phyloP scores from a whole-genome alignment of 2,329 filamentous ascomycete species.

The Chaetomium sp. region DNA sequence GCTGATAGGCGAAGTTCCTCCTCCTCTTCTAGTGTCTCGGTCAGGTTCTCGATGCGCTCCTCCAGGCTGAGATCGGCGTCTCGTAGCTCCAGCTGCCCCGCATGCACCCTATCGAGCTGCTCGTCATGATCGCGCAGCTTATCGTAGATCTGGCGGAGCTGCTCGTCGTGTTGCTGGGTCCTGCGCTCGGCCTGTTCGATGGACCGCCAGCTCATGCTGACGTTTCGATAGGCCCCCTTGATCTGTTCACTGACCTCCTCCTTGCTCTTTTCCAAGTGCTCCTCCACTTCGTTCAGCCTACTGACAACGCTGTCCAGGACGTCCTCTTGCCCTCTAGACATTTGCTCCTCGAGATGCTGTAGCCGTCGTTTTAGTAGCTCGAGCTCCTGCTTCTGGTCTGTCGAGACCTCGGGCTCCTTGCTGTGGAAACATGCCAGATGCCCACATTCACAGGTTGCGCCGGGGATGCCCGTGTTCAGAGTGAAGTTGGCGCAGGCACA shows the following conservation, averaged over 20 bases:
- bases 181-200: constrained; percentile 49
- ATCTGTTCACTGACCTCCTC: constrained; percentile 56
- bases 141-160: constrained; percentile 45
- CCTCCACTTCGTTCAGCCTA: constrained; percentile 56
- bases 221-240: constrained; percentile 57
- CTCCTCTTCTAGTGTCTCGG: constrained; percentile 38
- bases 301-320: constrained; percentile 45
- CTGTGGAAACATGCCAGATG: constrained; percentile 63
- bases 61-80: constrained; percentile 56
- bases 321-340: constrained; percentile 43
- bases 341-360: constrained; percentile 48
- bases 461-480: constrained; percentile 55
- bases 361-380: constrained; percentile 53
- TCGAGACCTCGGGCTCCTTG: constrained; percentile 48
- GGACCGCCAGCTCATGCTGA: constrained; percentile 57
- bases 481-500: constrained; percentile 62
- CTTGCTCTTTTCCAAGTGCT: constrained; percentile 55
- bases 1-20: constrained; percentile 32
- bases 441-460: constrained; percentile 60
- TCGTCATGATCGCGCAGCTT: constrained; percentile 46
- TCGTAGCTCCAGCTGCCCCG: constrained; percentile 51
- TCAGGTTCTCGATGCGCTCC: constrained; percentile 54
- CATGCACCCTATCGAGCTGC: constrained; percentile 49
- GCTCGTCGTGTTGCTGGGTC: constrained; percentile 44
- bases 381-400: constrained; percentile 49